Evolutionary conservation across 2,329 filamentous ascomycete species (phyloP).

Genomic region (Beauveria varroae): DNA sequence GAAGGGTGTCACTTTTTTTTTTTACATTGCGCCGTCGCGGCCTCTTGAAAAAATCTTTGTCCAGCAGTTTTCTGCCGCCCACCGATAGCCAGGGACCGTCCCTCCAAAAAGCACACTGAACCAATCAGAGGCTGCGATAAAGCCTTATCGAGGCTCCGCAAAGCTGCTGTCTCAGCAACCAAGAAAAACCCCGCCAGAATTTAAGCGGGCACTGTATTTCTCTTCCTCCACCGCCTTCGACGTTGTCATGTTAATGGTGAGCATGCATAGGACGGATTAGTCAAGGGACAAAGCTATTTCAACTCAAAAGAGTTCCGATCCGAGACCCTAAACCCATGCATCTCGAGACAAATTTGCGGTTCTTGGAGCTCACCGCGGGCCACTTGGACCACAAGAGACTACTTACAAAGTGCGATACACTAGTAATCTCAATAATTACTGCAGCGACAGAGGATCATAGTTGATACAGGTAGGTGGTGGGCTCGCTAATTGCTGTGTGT

Average conservation of each 20-base stretch:
- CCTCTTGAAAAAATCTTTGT: constrained; percentile 8
- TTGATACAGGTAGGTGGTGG: not conserved
- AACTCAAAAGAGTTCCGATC: not conserved
- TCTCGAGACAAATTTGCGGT: not conserved
- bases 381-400: not conserved
- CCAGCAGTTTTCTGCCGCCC: constrained; percentile 9
- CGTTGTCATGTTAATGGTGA: no score
- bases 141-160: not conserved
- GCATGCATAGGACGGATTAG: not conserved
- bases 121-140: constrained; percentile 9
- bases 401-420: not conserved
- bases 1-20: constrained; percentile 10
- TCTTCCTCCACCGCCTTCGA: constrained; percentile 2
- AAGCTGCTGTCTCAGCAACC: constrained; percentile 13
- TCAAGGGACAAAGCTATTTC: not conserved
- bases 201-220: not conserved
- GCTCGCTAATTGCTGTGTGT: no score
- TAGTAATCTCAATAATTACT: not conserved
- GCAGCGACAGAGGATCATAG: not conserved
- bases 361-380: not conserved
- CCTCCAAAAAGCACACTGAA: not conserved
- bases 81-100: not conserved
- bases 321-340: not conserved
- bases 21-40: not conserved
- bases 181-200: not conserved